Percentiles rank a stretch among this genome's conserved stretches.
phyloP scores from a whole-genome alignment of 2,329 filamentous ascomycete species.

The Aureobasidium lini region DNA sequence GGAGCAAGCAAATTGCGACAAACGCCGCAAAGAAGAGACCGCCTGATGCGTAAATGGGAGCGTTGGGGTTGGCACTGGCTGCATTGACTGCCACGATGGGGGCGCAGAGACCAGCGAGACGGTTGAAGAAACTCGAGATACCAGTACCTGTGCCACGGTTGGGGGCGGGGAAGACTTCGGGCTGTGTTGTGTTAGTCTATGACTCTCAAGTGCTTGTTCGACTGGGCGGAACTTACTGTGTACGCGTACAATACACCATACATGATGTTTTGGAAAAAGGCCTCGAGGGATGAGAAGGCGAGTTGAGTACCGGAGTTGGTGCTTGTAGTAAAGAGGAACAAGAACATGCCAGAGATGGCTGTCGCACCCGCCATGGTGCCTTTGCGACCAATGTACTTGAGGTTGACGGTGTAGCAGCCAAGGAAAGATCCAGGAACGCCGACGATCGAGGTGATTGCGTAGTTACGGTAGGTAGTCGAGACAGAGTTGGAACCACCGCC shows the following conservation, averaged over 20 bases:
- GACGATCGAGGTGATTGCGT: conserved; percentile 68
- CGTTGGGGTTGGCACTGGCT: conserved; percentile 30
- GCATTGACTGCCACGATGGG: conserved; percentile 55
- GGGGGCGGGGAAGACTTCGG: conserved; percentile 67
- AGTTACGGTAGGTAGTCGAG: conserved; percentile 59
- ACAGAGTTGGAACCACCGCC: conserved; percentile 32
- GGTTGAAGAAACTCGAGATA: conserved; percentile 64
- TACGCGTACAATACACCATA: conserved; percentile 71
- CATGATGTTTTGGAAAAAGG: conserved; percentile 67
- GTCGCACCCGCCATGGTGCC: conserved; percentile 64
- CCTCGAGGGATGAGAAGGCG: conserved; percentile 58
- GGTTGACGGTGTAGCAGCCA: conserved; percentile 62
- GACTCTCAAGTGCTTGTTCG: background rate
- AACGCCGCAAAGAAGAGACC: conserved; percentile 38
- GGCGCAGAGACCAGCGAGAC: conserved; percentile 59
- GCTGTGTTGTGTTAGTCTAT: conserved; percentile 30
- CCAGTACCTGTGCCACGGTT: conserved; percentile 65
- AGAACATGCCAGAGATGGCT: conserved; percentile 58
- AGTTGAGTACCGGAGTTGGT: conserved; percentile 52
- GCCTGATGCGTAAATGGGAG: conserved; percentile 37
- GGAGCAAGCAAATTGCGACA: conserved; percentile 34
- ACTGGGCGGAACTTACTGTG: conserved; percentile 34
- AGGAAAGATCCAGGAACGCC: conserved; percentile 72
- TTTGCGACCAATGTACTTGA: conserved; percentile 64
- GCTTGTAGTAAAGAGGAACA: conserved; percentile 59